Base-by-base conservation (phyloP, 345 rosid genomes). In the Adansonia digitata region DNA sequence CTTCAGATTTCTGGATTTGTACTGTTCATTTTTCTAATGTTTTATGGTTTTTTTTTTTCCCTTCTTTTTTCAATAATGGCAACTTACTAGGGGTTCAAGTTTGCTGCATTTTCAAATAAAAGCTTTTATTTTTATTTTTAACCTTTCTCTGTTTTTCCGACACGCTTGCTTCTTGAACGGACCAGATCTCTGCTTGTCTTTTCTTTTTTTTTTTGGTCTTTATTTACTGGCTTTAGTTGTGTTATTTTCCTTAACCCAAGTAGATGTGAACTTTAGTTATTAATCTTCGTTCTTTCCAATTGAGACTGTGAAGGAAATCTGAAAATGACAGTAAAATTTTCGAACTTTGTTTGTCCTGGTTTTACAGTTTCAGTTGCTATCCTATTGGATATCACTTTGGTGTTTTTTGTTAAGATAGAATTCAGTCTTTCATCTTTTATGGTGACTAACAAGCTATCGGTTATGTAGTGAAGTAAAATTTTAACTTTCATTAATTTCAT, bases 21-120 rank as follows among this genome's bases (percentile, higher is more conserved):
- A n/a, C n/a, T n/a, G n/a, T n/a, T n/a, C n/a, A n/a, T n/a, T n/a
- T n/a, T n/a, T n/a, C n/a, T n/a, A n/a, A n/a, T n/a, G n/a, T n/a
- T n/a, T n/a, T n/a, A n/a, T n/a, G n/a, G n/a, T n/a, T n/a, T n/a
- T n/a, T n/a, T n/a, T n/a, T n/a, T n/a, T 5, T 77, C 10, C 66
- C 55, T 66, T 24, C 39, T 2, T 81, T 78, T 75, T 57, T 62
- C 20, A 46, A 49, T 63, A 48, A 75, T 48, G 71, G 57, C 22
- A 20, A 24, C 62, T 57, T 52, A 14, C 48, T 81, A 69, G 68
- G 69, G 57, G 57, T 73, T 55, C 20, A 35, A 72, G 49, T 34
- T 27, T 48, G n/a, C 52, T 48, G 52, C 74, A n/a, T 60, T 73
- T 52, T 61, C 57, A 49, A 77, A 62, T 67, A 49, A 73, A 46